These are phyloP conservation scores for Phytophthora pinifolia DNA, from an alignment of 352 stramenopile species.

Conservation along the genomic window DNA sequence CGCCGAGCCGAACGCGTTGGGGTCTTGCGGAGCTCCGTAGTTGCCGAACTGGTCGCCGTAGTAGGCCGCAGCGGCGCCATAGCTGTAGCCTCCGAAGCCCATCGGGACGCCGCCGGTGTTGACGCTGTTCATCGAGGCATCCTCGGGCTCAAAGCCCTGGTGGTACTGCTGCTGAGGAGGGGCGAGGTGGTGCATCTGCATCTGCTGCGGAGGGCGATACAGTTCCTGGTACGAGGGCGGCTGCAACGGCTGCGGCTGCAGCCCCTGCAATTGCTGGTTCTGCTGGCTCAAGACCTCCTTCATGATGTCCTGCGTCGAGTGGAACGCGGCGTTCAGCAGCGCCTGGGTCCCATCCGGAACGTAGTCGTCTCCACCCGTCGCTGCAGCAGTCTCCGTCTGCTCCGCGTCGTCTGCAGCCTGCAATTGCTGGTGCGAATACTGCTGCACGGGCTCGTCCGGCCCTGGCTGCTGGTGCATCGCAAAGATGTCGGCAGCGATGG, in stretches of 20 bases:
- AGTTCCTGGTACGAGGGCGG: conserved; percentile 37
- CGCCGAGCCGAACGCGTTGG: conserved; percentile 34
- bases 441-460: conserved; percentile 20
- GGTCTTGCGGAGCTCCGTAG: conserved; percentile 31
- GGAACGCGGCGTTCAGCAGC: conserved; percentile 65
- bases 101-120: conserved; percentile 30
- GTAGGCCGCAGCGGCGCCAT: conserved; percentile 27
- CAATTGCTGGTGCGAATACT: conserved; percentile 26
- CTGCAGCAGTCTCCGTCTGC: conserved; percentile 16
- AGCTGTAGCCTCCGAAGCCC: conserved; percentile 36
- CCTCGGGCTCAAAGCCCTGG: conserved; percentile 68
- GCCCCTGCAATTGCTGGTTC: conserved; percentile 37
- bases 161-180: conserved; percentile 40
- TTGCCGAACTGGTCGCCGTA: conserved; percentile 42
- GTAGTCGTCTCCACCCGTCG: conserved; percentile 30
- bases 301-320: conserved; percentile 79
- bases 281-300: conserved; percentile 61
- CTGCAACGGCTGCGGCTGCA: conserved; percentile 38
- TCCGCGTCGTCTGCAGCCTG: conserved; percentile 14
- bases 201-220: conserved; percentile 34
- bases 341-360: conserved; percentile 62
- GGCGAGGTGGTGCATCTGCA: conserved; percentile 39
- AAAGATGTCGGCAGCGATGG: conserved; percentile 40
- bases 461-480: conserved; percentile 39
- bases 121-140: conserved; percentile 29